A percentile compares a stretch with the other conserved stretches of the same genome.
Conservation (phyloP, 208 protist species). For the Leishmania lainsoni region DNA sequence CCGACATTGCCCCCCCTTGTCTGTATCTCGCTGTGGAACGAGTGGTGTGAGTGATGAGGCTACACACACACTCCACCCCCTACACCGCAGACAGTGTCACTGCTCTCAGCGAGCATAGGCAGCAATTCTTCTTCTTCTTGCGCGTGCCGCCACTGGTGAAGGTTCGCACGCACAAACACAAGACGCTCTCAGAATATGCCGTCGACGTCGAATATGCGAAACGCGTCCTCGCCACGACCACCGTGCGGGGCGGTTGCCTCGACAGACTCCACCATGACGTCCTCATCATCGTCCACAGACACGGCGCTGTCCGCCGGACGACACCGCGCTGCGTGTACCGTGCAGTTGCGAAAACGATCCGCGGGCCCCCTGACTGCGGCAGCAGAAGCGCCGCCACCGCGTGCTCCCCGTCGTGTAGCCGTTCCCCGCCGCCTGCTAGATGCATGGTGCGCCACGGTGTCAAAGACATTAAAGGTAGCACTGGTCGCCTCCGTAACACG, state of each 20-base stretch:
- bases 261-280: not conserved
- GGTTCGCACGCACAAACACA: not conserved
- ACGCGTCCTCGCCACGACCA: not conserved
- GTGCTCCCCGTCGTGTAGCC: constrained; percentile 11
- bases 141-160: not conserved
- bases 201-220: constrained; percentile 79
- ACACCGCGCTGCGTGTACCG: not conserved
- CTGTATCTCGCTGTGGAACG: not conserved
- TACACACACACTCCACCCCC: not conserved
- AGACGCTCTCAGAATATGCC: constrained; percentile 58
- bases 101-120: not conserved
- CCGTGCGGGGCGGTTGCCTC: too few species aligned
- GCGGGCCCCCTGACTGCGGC: not conserved
- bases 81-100: not conserved
- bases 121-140: not conserved
- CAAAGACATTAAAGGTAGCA: constrained; percentile 60
- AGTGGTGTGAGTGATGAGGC: not conserved
- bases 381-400: not conserved
- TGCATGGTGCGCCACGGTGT: constrained; percentile 48
- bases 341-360: not conserved
- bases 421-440: constrained; percentile 39
- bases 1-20: not conserved
- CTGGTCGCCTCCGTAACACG: constrained; percentile 1
- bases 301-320: not conserved
- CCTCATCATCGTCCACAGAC: not conserved